Base-by-base conservation (phyloP, 352 stramenopile genomes). In the Globisporangium radiosum region DNA sequence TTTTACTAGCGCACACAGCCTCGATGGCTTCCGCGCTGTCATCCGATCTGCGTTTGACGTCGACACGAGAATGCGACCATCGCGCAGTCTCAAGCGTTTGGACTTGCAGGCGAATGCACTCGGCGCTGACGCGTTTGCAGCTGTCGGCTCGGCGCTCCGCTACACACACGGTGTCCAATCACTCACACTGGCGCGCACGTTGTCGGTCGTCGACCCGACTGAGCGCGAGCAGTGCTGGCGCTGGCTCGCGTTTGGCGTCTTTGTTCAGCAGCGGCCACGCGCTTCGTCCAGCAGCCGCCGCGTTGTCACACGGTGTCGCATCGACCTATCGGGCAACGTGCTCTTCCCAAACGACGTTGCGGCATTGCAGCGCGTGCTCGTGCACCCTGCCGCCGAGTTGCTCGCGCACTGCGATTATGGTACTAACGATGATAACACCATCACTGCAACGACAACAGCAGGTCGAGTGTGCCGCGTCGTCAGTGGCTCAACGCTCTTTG, bases 211-310 rank as follows among this genome's bases (percentile, higher is more conserved):
- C 33, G 36, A 59, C 50, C 33, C 52, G 15, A 42, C 11, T 13
- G 10, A 19, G 19, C 33, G 59, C 33, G 59, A 59, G 19, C n/a
- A 54, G 53, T 64, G 59, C 59, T 64, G 59, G 59, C 59, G 59
- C 52, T 64, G 53, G 51, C 51, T 64, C 17, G 59, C 59, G 14
- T 50, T 64, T 33, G 43, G 52, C 48, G 33, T 64, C 11, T 64
- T 59, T 19, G 25, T 25, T 25, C 25, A 25, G 25, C 25, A 25
- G 25, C 25, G 25, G 2, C 25, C 25, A 25, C 25, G 25, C 25
- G 25, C 25, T 25, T 25, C 25, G 25, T 25, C 25, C 25, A 25
- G 25, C 25, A 25, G 25, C 25, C 25, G 45, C 42, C 37, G 10
- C 43, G 19, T 44, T 43, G 42, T 59, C 39, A 49, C 56, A 11